phyloP scores from a whole-genome alignment of 331 rosid species.

The Dryas integrifolia region DNA sequence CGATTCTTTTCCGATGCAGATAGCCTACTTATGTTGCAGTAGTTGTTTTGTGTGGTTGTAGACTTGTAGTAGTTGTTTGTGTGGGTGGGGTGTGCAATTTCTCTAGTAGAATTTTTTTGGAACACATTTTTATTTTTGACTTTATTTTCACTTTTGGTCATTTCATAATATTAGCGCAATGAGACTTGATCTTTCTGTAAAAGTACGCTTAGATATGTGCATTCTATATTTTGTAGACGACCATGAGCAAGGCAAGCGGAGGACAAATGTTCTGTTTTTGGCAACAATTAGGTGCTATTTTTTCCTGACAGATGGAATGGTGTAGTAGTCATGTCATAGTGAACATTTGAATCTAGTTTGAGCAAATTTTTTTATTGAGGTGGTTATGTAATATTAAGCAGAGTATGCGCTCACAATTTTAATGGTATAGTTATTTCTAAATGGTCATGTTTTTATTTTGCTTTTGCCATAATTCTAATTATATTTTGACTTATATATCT shows the following conservation, averaged over 20 bases:
- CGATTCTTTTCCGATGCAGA: neutral
- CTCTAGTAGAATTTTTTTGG: neutral
- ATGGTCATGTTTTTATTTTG: neutral
- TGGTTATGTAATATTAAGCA: constrained; percentile 21
- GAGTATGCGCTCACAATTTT: neutral
- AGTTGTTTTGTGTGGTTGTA: neutral
- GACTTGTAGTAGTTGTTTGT: neutral
- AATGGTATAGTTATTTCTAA: constrained; percentile 12
- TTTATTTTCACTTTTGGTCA: neutral
- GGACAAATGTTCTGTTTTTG: neutral
- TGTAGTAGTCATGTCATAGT: constrained; percentile 10
- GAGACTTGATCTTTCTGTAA: neutral
- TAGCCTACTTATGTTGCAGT: neutral
- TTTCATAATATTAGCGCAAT: neutral
- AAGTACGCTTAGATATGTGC: neutral
- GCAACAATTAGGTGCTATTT: neutral
- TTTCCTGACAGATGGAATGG: constrained; percentile 5
- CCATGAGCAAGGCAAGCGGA: neutral
- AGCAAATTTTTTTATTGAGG: constrained; percentile 9
- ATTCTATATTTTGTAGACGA: neutral
- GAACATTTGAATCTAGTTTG: constrained; percentile 14
- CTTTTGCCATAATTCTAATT: neutral
- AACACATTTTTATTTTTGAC: neutral
- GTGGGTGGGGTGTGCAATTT: neutral
- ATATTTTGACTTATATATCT: neutral